Percentiles rank a stretch among this genome's conserved stretches.
These are phyloP conservation scores for Malus sieversii DNA, from an alignment of 306 rosid genomes.

Conservation along the genomic window DNA sequence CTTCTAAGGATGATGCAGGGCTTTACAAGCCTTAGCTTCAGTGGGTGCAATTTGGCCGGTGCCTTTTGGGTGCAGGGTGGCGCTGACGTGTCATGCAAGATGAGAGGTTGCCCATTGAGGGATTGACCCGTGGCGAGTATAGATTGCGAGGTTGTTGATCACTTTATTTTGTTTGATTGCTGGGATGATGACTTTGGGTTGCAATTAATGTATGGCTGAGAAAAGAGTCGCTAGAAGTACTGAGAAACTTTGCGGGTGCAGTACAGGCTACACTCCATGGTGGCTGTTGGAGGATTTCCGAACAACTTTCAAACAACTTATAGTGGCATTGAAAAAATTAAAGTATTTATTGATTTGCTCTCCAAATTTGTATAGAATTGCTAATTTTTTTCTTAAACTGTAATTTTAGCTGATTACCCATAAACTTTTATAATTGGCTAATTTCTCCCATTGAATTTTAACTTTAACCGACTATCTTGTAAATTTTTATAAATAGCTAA, in stretches of 20 bases:
- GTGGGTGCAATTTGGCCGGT: slow-evolving; percentile 6
- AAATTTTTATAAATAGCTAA: no score
- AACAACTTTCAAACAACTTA: not conserved
- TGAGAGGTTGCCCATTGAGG: slow-evolving; percentile 12
- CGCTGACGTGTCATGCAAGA: slow-evolving; percentile 28
- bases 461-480: no score
- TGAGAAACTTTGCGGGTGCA: slow-evolving; percentile 3
- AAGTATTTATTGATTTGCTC: accelerated
- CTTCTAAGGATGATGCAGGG: slow-evolving; percentile 11
- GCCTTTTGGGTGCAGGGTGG: slow-evolving; percentile 15
- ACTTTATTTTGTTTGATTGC: slow-evolving; percentile 5
- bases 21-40: slow-evolving; percentile 29
- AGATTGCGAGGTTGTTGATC: slow-evolving; percentile 28
- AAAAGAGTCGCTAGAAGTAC: not conserved
- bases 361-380: no score
- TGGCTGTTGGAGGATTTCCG: not conserved
- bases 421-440: no score
- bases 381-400: no score
- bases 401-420: accelerated
- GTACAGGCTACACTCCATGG: not conserved
- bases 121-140: slow-evolving; percentile 26
- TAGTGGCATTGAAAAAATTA: no score
- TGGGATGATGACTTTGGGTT: not conserved
- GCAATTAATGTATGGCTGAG: slow-evolving; percentile 38
- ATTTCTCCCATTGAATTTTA: no score